These are phyloP conservation scores for Isabelozyma gotoi DNA, from an alignment of 805 yeast species.

Conservation along the genomic window DNA sequence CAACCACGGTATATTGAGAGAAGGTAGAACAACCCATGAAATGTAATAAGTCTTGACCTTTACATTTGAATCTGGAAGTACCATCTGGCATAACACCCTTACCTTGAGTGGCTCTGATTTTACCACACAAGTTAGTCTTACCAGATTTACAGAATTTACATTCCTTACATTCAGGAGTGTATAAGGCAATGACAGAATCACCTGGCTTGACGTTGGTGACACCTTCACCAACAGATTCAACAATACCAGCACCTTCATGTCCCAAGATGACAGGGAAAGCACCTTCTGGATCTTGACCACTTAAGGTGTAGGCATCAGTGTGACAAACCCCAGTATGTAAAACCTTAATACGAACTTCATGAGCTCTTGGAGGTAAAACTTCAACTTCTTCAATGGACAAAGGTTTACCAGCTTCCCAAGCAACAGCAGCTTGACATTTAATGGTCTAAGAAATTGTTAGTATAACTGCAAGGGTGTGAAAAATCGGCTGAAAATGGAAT, in stretches of 20 bases:
- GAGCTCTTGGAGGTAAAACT: conserved; percentile 93
- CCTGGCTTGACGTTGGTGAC: conserved; percentile 89
- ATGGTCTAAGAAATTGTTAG: conserved; percentile 47
- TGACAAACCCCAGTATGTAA: conserved; percentile 94
- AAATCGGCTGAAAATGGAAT: neutral
- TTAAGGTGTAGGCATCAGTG: conserved; percentile 95
- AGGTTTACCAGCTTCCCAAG: conserved; percentile 92
- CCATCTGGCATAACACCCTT: conserved; percentile 99
- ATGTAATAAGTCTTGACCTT: conserved; percentile 83
- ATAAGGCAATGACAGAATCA: conserved; percentile 88
- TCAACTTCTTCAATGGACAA: conserved; percentile 81
- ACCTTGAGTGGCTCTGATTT: conserved; percentile 97
- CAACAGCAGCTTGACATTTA: conserved; percentile 93
- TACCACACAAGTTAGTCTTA: conserved; percentile 94
- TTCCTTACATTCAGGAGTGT: conserved; percentile 95
- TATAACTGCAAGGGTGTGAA: conserved; percentile 8
- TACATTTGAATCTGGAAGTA: conserved; percentile 82
- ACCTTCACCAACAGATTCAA: conserved; percentile 92
- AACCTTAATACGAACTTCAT: conserved; percentile 92
- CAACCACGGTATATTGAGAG: conserved; percentile 96
- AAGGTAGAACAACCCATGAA: conserved; percentile 99
- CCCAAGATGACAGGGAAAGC: conserved; percentile 91
- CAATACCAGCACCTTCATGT: conserved; percentile 98
- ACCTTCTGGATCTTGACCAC: conserved; percentile 96
- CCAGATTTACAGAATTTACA: conserved; percentile 95